Evolutionary conservation across 2,329 filamentous ascomycete genomes (phyloP), one percentile per base, ranked within the genome.

Genomic region (Colletotrichum destructivum): DNA sequence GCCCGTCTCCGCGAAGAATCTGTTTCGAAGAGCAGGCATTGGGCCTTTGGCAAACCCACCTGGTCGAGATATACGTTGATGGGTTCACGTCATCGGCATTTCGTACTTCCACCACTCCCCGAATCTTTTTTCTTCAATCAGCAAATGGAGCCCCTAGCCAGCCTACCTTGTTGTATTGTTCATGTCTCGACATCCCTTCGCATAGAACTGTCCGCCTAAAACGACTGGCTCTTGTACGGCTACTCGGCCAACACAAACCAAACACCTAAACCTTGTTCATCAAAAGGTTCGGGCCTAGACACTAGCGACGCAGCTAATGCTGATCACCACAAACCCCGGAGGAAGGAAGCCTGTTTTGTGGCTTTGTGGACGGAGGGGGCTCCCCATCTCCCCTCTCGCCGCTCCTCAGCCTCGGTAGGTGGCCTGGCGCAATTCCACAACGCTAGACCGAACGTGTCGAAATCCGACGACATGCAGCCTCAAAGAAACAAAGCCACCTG

Each of bases 371-470:
- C 8, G 31, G 31, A 35, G 8, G 52, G 52, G 52, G 52, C n/a
- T 59, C 15, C 51, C 38, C 55, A 8, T 44, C 55, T 44, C 21
- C 38, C 38, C 21, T 26, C 55, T 26, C 15, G 35, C n/a, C 15
- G 35, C 21, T 42, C 60, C 47, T 54, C 49, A 16, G 47, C n/a
- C 64, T 35, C 31, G 31, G 31, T 35, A 35, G 31, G 9, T 23
- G 59, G 64, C 69, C 42, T 52, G 38, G 46, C 35, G 21, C 35
- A 54, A 26, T 38, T 38, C 38, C 47, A 49, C 49, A 51, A 64
- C 69, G 60, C 69, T 72, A 72, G 38, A 44, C 69, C 61, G 49
- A 64, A 66, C 44, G 47, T 69, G 66, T 70, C 66, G 46, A 72
- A 65, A 46, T 44, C 66, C 66, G 54, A 70, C 59, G 42, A 72